phyloP scores from a whole-genome alignment of 305 asterid genomes.

The Fraxinus platypoda region DNA sequence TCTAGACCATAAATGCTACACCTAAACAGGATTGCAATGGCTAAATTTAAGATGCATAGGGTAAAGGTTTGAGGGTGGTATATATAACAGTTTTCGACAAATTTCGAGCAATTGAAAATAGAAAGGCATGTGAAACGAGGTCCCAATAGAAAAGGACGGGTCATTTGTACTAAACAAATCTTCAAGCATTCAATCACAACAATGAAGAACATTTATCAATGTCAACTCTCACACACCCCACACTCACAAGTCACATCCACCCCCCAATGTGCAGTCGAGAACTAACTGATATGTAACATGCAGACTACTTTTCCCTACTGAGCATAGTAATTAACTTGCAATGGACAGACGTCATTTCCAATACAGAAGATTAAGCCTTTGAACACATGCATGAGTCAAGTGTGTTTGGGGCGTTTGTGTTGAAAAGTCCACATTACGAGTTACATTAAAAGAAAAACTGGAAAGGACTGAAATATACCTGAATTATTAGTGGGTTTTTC shows the following conservation, averaged over 20 bases:
- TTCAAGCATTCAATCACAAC: conserved; percentile 35
- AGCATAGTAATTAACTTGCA: neutral
- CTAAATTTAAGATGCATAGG: neutral
- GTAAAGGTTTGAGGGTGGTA: conserved; percentile 3
- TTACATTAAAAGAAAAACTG: neutral
- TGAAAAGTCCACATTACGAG: neutral
- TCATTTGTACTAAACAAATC: neutral
- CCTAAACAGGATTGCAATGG: neutral
- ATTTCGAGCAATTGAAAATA: conserved; percentile 11
- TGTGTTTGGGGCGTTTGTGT: neutral
- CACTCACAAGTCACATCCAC: conserved; percentile 8
- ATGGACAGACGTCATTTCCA: neutral
- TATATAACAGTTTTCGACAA: conserved; percentile 22
- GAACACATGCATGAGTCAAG: neutral
- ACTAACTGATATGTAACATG: neutral
- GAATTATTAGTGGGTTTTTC: conserved; percentile 19
- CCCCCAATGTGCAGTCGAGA: neutral
- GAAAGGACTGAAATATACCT: conserved; percentile 28
- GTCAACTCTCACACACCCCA: conserved; percentile 26
- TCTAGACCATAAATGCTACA: neutral
- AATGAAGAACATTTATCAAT: conserved; percentile 10
- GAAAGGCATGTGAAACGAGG: conserved; percentile 21
- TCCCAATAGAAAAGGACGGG: conserved; percentile 1
- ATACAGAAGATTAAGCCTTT: neutral
- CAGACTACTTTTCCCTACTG: neutral